phyloP scores from a whole-genome alignment of 371 early-diverging fungal species.

The Mucor saturninus region DNA sequence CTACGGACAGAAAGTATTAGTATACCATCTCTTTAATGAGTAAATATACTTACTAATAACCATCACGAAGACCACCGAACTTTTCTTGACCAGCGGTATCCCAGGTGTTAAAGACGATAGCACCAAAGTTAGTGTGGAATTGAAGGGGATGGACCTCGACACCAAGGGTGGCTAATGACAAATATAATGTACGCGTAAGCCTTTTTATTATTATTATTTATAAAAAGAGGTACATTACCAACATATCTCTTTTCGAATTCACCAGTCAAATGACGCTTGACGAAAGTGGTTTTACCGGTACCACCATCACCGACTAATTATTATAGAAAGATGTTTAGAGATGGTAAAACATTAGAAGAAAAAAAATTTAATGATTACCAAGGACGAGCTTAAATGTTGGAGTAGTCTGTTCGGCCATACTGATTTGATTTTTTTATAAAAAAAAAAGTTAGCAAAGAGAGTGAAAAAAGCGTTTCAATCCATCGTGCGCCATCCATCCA shows the following conservation, averaged over 20 bases:
- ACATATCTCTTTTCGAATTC: constrained; percentile 99
- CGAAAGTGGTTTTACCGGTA: constrained; percentile 99
- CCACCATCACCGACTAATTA: constrained; percentile 98
- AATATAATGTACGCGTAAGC: constrained; percentile 9
- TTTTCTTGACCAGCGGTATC: constrained; percentile 99
- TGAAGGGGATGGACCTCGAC: constrained; percentile 98
- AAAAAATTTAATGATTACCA: constrained; percentile 43
- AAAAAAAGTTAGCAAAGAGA: constrained; percentile 4
- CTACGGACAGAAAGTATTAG: constrained; percentile 37
- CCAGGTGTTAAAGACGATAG: constrained; percentile 98
- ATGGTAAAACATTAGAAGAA: background rate
- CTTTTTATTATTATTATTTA: background rate
- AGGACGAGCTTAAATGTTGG: constrained; percentile 90
- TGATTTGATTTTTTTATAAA: constrained; percentile 1
- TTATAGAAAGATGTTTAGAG: constrained; percentile 4
- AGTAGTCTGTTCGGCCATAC: constrained; percentile 40
- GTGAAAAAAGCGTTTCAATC: constrained; percentile 1
- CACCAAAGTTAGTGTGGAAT: constrained; percentile 98
- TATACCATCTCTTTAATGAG: background rate
- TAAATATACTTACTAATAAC: constrained; percentile 98
- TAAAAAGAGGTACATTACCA: constrained; percentile 67
- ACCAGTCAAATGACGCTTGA: constrained; percentile 99
- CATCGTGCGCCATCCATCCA: constrained; percentile 17
- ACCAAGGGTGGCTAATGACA: constrained; percentile 94
- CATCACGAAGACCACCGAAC: constrained; percentile 99